Evolutionary conservation across 257 asterid genomes (phyloP).

Genomic region (Anisodus acutangulus): DNA sequence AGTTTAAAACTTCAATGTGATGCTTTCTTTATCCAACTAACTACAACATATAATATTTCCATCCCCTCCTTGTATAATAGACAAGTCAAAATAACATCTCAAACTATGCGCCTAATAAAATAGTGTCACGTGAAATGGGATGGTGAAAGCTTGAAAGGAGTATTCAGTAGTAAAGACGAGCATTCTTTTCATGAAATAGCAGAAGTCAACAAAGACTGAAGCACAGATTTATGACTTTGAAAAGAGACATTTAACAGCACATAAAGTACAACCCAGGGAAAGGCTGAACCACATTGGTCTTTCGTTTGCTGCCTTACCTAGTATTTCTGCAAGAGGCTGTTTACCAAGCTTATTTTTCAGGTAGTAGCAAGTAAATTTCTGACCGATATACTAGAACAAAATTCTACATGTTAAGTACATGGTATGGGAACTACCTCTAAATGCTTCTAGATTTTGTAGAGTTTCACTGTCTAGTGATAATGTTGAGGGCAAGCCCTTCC

Average conservation of each 20-base stretch:
- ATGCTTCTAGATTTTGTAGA: constrained; percentile 59
- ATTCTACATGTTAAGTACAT: constrained; percentile 23
- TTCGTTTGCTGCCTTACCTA: not conserved
- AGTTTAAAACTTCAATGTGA: not conserved
- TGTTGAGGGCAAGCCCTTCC: constrained; percentile 63
- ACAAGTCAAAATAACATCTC: constrained; percentile 3
- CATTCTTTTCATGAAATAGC: constrained; percentile 17
- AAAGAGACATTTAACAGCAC: not conserved
- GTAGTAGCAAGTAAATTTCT: constrained; percentile 5
- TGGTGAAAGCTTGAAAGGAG: not conserved
- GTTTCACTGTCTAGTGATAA: constrained; percentile 68
- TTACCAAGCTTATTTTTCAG: constrained; percentile 18
- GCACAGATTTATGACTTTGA: not conserved
- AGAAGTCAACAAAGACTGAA: constrained; percentile 5
- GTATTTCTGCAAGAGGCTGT: not conserved
- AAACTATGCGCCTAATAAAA: not conserved
- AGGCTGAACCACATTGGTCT: not conserved
- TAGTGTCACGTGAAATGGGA: constrained; percentile 22
- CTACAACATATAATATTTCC: not conserved
- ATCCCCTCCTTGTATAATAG: not conserved
- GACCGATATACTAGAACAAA: constrained; percentile 3
- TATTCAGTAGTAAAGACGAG: not conserved
- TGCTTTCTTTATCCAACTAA: not conserved
- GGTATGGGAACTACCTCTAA: constrained; percentile 52
- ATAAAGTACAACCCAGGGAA: not conserved